phyloP scores from a whole-genome alignment of 1,284 basidiomycete genomes.

The Austropuccinia psidii region DNA sequence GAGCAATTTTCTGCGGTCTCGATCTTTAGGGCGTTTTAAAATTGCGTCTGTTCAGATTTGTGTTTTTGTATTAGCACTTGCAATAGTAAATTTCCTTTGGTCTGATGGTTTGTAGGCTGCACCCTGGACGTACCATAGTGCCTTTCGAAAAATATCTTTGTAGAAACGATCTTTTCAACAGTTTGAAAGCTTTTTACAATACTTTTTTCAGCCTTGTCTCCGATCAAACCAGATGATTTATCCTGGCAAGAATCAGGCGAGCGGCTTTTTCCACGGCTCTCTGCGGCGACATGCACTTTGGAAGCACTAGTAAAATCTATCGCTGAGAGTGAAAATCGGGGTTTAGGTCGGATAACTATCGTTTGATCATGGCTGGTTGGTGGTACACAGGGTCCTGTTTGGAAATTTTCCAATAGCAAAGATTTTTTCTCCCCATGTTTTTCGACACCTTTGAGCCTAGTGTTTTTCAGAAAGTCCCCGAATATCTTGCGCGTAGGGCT shows the following conservation, averaged over 20 bases:
- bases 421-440: too few relatives aligned
- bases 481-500: not conserved
- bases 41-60: constrained; percentile 55
- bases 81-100: not conserved
- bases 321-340: constrained; percentile 67
- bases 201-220: constrained; percentile 10
- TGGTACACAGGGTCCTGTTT: constrained; percentile 7
- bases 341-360: constrained; percentile 56
- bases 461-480: not conserved
- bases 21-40: constrained; percentile 57
- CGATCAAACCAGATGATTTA: not conserved
- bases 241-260: not conserved
- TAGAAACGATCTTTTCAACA: constrained; percentile 82
- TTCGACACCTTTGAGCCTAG: too few relatives aligned
- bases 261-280: not conserved
- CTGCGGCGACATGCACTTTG: constrained; percentile 37
- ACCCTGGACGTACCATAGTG: constrained; percentile 58
- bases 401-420: too few relatives aligned
- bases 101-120: not conserved
- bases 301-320: constrained; percentile 39
- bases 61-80: not conserved
- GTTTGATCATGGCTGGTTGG: constrained; percentile 84
- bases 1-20: constrained; percentile 71
- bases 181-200: constrained; percentile 62
- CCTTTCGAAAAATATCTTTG: constrained; percentile 92